phyloP scores from a whole-genome alignment of 371 early-diverging fungal genomes.

The Cokeromyces recurvatus region DNA sequence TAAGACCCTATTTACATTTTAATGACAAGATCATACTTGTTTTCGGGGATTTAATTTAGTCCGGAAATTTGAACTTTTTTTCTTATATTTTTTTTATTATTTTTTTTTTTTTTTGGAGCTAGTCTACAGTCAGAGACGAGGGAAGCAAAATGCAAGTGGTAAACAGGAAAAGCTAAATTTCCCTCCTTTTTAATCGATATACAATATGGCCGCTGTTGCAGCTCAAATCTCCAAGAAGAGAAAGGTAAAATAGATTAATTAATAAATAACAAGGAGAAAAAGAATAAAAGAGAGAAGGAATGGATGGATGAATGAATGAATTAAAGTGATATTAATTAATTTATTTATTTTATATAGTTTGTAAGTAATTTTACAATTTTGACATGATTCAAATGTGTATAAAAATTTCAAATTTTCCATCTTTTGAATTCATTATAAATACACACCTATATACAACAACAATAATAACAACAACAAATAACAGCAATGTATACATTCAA shows the following conservation, averaged over 20 bases:
- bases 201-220: constrained; percentile 37
- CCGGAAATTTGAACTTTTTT: too few relatives aligned
- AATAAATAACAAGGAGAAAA: neutral
- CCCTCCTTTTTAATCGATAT: constrained; percentile 28
- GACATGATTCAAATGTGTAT: too few relatives aligned
- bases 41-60: too few relatives aligned
- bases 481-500: neutral
- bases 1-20: too few relatives aligned
- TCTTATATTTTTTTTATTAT: too few relatives aligned
- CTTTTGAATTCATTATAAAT: too few relatives aligned
- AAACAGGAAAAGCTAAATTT: constrained; percentile 10
- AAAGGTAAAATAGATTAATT: constrained; percentile 47
- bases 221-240: constrained; percentile 75
- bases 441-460: too few relatives aligned
- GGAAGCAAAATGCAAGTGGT: neutral
- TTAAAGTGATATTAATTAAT: neutral
- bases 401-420: too few relatives aligned
- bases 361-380: constrained; percentile 31
- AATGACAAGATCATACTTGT: too few relatives aligned
- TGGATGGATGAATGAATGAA: constrained; percentile 22
- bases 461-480: too few relatives aligned
- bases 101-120: too few relatives aligned
- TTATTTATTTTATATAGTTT: constrained; percentile 30
- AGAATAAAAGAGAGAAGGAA: neutral
- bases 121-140: too few relatives aligned